Percentiles rank a stretch among this genome's conserved stretches.
These are phyloP conservation scores for Lichtheimia corymbifera DNA, from an alignment of 371 early-diverging fungal species.

Conservation along the genomic window DNA sequence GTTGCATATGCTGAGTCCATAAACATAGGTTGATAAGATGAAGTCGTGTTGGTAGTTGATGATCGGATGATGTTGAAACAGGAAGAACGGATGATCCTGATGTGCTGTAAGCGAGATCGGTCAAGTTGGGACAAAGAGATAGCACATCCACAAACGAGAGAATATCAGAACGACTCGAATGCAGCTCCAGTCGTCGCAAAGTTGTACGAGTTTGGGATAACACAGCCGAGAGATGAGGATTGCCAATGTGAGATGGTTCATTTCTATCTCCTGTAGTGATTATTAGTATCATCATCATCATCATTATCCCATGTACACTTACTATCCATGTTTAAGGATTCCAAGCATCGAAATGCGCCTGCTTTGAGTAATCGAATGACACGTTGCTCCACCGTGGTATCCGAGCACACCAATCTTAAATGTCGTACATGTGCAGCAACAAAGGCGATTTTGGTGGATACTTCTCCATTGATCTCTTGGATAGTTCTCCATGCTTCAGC, in stretches of 20 bases:
- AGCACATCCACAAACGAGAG: background rate
- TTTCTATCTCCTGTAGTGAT: background rate
- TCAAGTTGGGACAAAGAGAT: constrained; percentile 9
- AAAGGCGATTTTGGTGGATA: constrained; percentile 2
- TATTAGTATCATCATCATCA: background rate
- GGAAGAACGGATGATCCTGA: background rate
- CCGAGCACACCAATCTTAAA: constrained; percentile 4
- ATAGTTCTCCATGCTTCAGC: constrained; percentile 7
- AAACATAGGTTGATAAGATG: background rate
- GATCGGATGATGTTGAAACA: background rate
- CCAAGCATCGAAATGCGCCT: background rate
- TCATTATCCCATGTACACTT: background rate
- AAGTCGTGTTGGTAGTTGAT: constrained; percentile 1
- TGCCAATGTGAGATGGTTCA: background rate
- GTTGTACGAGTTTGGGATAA: background rate
- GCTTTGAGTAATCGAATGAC: constrained; percentile 3
- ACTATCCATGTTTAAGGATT: background rate
- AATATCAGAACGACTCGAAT: background rate
- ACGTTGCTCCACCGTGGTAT: background rate
- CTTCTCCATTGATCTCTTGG: background rate
- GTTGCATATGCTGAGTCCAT: constrained; percentile 1
- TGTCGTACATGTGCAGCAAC: constrained; percentile 6
- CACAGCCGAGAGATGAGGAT: background rate
- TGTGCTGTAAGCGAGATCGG: constrained; percentile 1
- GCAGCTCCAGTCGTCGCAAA: background rate